Percentiles rank a stretch among this genome's conserved stretches.
phyloP scores from a whole-genome alignment of 768 basidiomycete genomes.

The Leucosporidium scottii region DNA sequence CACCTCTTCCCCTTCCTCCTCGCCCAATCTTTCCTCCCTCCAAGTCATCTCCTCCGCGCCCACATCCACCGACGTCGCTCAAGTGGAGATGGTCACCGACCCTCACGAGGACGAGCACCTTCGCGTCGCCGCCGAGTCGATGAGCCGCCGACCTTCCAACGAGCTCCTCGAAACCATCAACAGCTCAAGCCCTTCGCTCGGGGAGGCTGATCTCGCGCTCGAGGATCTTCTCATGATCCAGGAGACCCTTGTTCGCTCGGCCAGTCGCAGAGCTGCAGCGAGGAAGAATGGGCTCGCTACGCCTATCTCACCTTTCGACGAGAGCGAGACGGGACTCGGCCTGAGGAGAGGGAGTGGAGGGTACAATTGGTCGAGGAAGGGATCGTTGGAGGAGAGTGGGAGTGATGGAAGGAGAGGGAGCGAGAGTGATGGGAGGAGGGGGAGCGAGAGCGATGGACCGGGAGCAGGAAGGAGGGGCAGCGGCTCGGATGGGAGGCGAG shows the following conservation, averaged over 20 bases:
- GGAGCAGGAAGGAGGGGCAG: too few relatives aligned
- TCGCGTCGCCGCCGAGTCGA: constrained; percentile 3
- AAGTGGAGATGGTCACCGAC: neutral
- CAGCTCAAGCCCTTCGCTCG: neutral
- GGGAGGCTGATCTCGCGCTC: neutral
- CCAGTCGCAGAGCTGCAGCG: neutral
- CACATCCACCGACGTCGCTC: neutral
- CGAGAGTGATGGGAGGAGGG: neutral
- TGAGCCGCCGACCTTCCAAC: constrained; percentile 10
- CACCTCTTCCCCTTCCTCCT: neutral
- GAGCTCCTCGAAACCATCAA: constrained; percentile 11
- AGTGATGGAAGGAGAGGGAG: neutral
- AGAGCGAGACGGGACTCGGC: too few relatives aligned
- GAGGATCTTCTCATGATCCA: constrained; percentile 20
- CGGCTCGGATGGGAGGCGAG: too few relatives aligned
- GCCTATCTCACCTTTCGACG: too few relatives aligned
- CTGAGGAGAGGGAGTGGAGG: too few relatives aligned
- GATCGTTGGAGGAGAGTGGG: too few relatives aligned
- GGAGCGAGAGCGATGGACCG: too few relatives aligned
- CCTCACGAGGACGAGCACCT: neutral
- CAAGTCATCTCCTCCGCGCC: neutral
- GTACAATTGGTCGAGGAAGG: too few relatives aligned
- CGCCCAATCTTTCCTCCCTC: neutral
- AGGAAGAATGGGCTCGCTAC: too few relatives aligned
- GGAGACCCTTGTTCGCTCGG: constrained; percentile 19